A percentile compares a stretch with the other conserved stretches of the same genome.
Evolutionary conservation across 345 rosid genomes (phyloP).

Genomic region (Cochlearia excelsa): DNA sequence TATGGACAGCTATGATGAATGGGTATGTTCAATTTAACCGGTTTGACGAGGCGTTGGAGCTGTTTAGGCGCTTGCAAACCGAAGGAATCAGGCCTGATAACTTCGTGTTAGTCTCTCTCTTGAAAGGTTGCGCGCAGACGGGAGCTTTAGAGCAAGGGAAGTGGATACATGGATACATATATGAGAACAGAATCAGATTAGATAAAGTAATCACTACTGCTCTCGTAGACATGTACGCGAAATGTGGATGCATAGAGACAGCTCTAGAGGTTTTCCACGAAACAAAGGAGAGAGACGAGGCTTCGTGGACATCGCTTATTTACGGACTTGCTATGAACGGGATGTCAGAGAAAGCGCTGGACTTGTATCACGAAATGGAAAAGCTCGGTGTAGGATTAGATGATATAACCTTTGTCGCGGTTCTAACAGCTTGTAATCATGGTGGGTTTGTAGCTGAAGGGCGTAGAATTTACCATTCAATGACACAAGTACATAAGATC

Average conservation of each 20-base stretch:
- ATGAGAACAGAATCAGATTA: constrained; percentile 43
- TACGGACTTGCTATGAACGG: constrained; percentile 74
- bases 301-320: constrained; percentile 75
- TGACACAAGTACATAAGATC: constrained; percentile 45
- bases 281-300: constrained; percentile 47
- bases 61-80: constrained; percentile 61
- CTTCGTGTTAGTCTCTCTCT: constrained; percentile 60
- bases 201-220: constrained; percentile 67
- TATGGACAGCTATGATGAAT: constrained; percentile 89
- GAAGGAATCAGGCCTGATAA: constrained; percentile 54
- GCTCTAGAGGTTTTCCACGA: constrained; percentile 55
- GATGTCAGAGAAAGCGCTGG: constrained; percentile 48
- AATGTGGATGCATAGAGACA: constrained; percentile 62
- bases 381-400: constrained; percentile 47
- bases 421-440: constrained; percentile 77
- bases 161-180: constrained; percentile 69
- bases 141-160: constrained; percentile 81
- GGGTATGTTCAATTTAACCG: constrained; percentile 69
- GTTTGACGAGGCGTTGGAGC: constrained; percentile 53
- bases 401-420: constrained; percentile 63
- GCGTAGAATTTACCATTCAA: constrained; percentile 46
- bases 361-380: constrained; percentile 58
- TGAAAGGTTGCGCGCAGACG: constrained; percentile 68
- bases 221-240: constrained; percentile 75
- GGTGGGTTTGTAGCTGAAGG: constrained; percentile 78